These are phyloP conservation scores for Solanum commersonii DNA, from an alignment of 257 asterid species.

Conservation along the genomic window DNA sequence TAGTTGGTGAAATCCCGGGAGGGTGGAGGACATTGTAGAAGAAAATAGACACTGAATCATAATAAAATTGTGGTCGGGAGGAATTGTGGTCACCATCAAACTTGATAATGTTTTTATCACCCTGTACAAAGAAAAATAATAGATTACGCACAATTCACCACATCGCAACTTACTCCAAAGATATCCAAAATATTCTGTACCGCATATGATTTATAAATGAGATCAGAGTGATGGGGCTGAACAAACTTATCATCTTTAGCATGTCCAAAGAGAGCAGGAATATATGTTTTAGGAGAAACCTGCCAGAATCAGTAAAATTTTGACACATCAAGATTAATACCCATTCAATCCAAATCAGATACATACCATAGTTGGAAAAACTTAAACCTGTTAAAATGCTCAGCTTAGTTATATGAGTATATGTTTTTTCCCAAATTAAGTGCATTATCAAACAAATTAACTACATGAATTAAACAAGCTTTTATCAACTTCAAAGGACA, in stretches of 20 bases:
- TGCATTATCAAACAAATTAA: neutral
- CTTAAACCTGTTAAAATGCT: neutral
- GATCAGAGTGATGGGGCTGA: constrained; percentile 77
- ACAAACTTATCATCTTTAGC: constrained; percentile 88
- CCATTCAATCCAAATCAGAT: neutral
- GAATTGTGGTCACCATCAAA: constrained; percentile 99
- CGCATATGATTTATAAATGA: constrained; percentile 67
- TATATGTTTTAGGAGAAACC: constrained; percentile 85
- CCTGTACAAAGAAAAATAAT: constrained; percentile 44
- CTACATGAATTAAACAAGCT: neutral
- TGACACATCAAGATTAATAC: constrained; percentile 2
- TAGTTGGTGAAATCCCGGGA: constrained; percentile 52
- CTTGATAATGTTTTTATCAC: constrained; percentile 86
- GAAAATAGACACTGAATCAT: constrained; percentile 85
- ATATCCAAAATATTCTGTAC: constrained; percentile 19
- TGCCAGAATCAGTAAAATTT: constrained; percentile 20
- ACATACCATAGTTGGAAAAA: neutral
- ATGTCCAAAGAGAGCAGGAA: constrained; percentile 93
- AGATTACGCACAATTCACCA: neutral
- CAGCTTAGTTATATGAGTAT: neutral
- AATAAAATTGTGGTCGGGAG: constrained; percentile 83
- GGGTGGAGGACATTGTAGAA: constrained; percentile 87
- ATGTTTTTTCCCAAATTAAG: neutral
- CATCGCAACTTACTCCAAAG: neutral
- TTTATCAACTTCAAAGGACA: constrained; percentile 5